Base-by-base conservation (phyloP, 352 stramenopile species). In the Phytopythium aichiense region DNA sequence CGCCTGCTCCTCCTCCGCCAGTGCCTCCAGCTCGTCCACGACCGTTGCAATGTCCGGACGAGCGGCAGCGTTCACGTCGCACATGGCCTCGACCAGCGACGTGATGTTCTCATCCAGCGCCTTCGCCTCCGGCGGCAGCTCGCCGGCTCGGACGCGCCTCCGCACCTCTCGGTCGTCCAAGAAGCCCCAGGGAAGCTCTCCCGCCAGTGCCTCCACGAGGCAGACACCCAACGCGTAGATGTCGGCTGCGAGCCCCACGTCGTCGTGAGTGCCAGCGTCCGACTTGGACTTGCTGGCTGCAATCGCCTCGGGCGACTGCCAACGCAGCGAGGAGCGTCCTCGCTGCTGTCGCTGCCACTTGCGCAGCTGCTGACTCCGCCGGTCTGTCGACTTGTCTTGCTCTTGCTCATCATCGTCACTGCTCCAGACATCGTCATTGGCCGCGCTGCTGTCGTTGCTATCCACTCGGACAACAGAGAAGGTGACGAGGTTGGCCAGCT, bases 171-270 rank as follows among this genome's bases (percentile, higher is more conserved):
- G 55, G 48, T 92, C 80, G 13, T 69, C 61, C 28, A 81, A 50
- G 57, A 83, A 81, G 0, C 80, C 80, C 74, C 74, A 90, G 1
- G 82, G 82, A n/a, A 89, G 51, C 28, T 89, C 80, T 18, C 79
- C 75, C 6, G 74, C 73, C 11, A 87, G 35, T 0, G 80, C 82
- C 60, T 92, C 82, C 40, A 89, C 23, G 16, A 89, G 56, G 20
- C 74, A 87, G 75, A 92, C 85, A 33, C 76, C 82, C 55, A 92
- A 76, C 8, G 78, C 71, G 58, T 87, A 92, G 25, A 92, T 72
- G 49, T 92, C 82, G 12, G 71, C 72, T 2, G 76, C 73, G 18
- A 77, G 57, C 13, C 69, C 62, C 18, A 40, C 8, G 33, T 37
- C 63, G 38, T 16, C 28, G 12, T n/a, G 35, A 9, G 46, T 9